Evolutionary conservation across 768 basidiomycete genomes (phyloP).

Genomic region (Crucibulum laeve): DNA sequence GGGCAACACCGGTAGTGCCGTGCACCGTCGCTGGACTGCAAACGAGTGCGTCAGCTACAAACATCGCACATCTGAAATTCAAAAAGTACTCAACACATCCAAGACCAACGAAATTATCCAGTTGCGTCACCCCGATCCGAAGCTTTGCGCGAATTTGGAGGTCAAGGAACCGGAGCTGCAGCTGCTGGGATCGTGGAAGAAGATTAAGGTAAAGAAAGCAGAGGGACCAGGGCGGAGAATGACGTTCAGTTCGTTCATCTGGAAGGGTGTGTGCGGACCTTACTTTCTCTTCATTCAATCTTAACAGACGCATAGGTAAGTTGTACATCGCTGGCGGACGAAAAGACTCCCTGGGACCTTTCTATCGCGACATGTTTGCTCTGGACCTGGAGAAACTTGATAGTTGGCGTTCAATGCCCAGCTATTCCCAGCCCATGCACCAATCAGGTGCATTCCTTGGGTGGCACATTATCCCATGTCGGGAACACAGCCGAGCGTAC

Average conservation of each 20-base stretch:
- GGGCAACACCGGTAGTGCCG: conserved; percentile 27
- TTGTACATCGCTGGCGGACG: conserved; percentile 25
- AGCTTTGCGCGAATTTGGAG: conserved; percentile 8
- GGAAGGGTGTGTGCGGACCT: conserved; percentile 16
- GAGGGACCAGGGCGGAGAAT: conserved; percentile 11
- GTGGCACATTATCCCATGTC: conserved; percentile 17
- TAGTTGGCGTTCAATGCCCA: conserved; percentile 20
- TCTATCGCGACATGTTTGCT: conserved; percentile 20
- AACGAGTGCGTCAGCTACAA: conserved; percentile 7
- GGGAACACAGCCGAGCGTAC: conserved; percentile 27
- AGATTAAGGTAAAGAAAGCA: conserved; percentile 15
- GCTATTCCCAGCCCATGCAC: conserved; percentile 16
- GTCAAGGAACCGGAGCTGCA: conserved; percentile 19
- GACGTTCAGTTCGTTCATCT: conserved; percentile 21
- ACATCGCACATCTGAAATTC: conserved; percentile 10
- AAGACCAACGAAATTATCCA: conserved; percentile 5
- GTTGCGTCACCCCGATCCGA: conserved; percentile 24
- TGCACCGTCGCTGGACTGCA: conserved; percentile 19
- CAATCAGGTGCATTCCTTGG: conserved; percentile 13
- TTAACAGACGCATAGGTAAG: conserved; percentile 11
- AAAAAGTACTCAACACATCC: conserved; percentile 3
- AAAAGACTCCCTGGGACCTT: conserved; percentile 15
- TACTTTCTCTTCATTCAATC: background rate
- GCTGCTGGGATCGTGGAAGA: conserved; percentile 30
- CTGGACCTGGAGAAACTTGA: conserved; percentile 19